Conservation (phyloP, 2,329 filamentous ascomycete genomes). For the Trichoderma sp. region DNA sequence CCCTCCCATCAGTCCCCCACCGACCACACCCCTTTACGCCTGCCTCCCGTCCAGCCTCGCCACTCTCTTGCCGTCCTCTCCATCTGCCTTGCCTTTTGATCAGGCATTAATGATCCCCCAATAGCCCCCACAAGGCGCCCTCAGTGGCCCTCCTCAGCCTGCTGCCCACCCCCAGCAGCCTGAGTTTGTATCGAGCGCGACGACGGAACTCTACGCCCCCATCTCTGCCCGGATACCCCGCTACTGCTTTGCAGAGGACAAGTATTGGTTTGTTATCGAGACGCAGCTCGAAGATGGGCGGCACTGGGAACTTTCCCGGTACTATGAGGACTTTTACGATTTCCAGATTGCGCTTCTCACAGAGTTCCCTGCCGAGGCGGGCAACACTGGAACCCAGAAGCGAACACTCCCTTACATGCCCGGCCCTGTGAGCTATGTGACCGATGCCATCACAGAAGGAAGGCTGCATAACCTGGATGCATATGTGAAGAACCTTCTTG, state of each 20-base stretch:
- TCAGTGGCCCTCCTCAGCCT: conserved; percentile 30
- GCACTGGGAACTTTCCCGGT: conserved; percentile 89
- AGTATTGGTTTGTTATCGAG: conserved; percentile 93
- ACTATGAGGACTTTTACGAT: conserved; percentile 99
- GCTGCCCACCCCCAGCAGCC: conserved; percentile 43
- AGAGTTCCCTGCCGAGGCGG: conserved; percentile 88
- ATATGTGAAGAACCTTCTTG: conserved; percentile 89
- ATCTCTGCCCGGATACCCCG: conserved; percentile 82
- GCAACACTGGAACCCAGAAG: conserved; percentile 76
- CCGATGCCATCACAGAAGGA: conserved; percentile 94
- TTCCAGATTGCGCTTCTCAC: conserved; percentile 95
- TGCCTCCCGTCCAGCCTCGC: background rate
- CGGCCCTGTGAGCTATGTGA: conserved; percentile 94
- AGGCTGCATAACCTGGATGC: conserved; percentile 90
- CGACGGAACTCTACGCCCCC: conserved; percentile 68
- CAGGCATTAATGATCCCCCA: background rate
- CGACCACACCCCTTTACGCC: background rate
- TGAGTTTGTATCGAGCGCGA: conserved; percentile 41
- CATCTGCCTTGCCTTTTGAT: background rate
- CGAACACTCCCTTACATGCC: conserved; percentile 96
- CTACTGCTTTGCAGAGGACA: conserved; percentile 95
- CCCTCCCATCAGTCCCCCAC: background rate
- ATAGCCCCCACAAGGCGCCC: background rate
- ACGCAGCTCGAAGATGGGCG: conserved; percentile 86
- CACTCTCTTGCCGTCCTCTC: background rate